Evolutionary conservation across 805 yeast genomes (phyloP), one percentile per base, ranked within the genome.

Genomic region (Spathaspora sp.): DNA sequence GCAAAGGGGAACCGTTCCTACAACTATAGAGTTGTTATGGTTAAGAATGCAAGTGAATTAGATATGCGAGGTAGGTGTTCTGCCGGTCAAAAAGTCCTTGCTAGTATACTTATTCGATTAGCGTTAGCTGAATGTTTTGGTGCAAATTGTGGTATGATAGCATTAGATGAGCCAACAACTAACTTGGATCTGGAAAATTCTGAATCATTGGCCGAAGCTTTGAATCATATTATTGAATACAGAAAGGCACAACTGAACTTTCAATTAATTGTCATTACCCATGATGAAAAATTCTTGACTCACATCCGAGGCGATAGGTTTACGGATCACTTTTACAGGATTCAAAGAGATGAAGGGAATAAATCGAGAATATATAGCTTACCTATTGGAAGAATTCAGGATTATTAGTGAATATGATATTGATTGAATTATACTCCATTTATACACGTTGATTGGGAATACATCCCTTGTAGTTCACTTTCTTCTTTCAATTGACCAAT

Each of bases 51-150:
- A 53, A 87, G 85, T 1, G 98, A 94, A 66, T 72, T 94, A 46
- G 99, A 94, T 64, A 94, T 94, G 99, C 80, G 99, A 55, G 99
- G 99, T 0, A 73, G 99, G 52, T 94, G 99, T 66, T 89, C 97
- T 1, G 98, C 99, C 0, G 99, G 99, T 0, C 99, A 94, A 67
- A 89, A 91, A 61, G 97, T 94, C 4, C 69, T 94, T 45, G 97
- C 98, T 0, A 86, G 96, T 40, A 92, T 94, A 46, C 83, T 94
- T 31, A 93, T 94, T 51, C 77, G 99, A 50, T 70, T 94, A 51
- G 97, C 97, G 0, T 73, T 94, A 46, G 94, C 98, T 1, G 98
- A 94, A 67, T 89, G 97, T 61, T 93, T 94, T 73, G 98, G 99
- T 7, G 78, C 85, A 1, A 89, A 88, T 63, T 93, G 97, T 72